Conservation (phyloP, 805 yeast genomes). For the Starmerella davenportii region DNA sequence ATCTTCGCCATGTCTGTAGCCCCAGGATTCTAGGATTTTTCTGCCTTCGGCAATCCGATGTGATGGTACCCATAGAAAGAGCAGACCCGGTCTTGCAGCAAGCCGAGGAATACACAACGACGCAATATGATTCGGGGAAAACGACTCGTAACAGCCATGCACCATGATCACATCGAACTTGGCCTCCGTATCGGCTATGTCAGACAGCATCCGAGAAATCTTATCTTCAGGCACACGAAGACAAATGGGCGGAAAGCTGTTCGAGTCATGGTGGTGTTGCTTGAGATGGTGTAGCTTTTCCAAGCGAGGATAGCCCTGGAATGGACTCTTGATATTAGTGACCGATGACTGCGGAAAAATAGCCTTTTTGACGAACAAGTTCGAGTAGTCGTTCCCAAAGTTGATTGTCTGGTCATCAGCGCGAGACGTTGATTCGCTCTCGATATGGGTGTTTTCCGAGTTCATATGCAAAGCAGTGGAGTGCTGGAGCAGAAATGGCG, state of each 20-base stretch:
- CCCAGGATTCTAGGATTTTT: slow-evolving; percentile 32
- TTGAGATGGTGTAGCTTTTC: slow-evolving; percentile 52
- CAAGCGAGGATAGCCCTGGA: slow-evolving; percentile 74
- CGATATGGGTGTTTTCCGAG: neutral
- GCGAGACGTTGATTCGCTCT: neutral
- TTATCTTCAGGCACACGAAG: slow-evolving; percentile 33
- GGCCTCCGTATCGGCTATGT: slow-evolving; percentile 42
- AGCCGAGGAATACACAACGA: slow-evolving; percentile 54
- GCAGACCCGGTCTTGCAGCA: slow-evolving; percentile 69
- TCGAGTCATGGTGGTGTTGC: slow-evolving; percentile 33
- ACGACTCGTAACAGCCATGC: slow-evolving; percentile 50
- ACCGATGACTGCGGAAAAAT: slow-evolving; percentile 45
- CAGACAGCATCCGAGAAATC: slow-evolving; percentile 38
- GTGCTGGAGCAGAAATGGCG: too few species aligned
- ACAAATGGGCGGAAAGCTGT: slow-evolving; percentile 51
- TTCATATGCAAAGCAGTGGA: neutral
- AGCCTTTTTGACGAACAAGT: slow-evolving; percentile 47
- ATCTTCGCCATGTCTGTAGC: slow-evolving; percentile 79
- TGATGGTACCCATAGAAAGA: slow-evolving; percentile 77
- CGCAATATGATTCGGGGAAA: slow-evolving; percentile 38
- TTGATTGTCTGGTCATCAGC: slow-evolving; percentile 7
- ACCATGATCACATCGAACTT: slow-evolving; percentile 84
- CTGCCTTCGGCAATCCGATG: slow-evolving; percentile 44
- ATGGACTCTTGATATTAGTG: slow-evolving; percentile 45
- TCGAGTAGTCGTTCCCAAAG: slow-evolving; percentile 56